Conservation (phyloP, 1,284 basidiomycete genomes). For the Irpex rosettiformis region DNA sequence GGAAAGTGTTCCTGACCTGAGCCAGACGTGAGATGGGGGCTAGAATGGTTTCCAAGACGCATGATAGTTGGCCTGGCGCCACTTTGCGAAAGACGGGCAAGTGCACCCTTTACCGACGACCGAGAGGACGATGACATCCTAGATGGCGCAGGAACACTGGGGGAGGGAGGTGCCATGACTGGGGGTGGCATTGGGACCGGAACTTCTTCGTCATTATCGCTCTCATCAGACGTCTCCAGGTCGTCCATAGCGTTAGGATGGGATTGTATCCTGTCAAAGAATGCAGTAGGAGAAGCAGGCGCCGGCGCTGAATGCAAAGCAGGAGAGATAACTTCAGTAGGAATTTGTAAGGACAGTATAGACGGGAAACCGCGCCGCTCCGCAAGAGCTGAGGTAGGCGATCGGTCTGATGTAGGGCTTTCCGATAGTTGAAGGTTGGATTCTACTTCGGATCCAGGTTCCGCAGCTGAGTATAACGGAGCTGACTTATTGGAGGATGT, state of each 20-base stretch:
- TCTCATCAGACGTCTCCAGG: constrained; percentile 53
- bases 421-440: constrained; percentile 1
- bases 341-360: constrained; percentile 26
- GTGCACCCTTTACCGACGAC: constrained; percentile 16
- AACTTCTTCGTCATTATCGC: constrained; percentile 33
- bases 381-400: constrained; percentile 15
- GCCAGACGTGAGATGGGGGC: constrained; percentile 30
- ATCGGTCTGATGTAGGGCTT: constrained; percentile 9
- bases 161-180: background rate
- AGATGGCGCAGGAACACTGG: constrained; percentile 15
- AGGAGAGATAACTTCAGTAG: constrained; percentile 19
- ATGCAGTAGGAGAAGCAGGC: constrained; percentile 57
- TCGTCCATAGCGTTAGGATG: constrained; percentile 72
- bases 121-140: constrained; percentile 29
- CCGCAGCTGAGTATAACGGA: constrained; percentile 14
- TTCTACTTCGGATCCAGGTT: constrained; percentile 3
- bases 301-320: constrained; percentile 47
- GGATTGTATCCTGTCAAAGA: constrained; percentile 70
- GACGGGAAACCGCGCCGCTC: constrained; percentile 24
- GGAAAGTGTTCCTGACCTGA: constrained; percentile 23
- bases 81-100: constrained; percentile 1
- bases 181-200: constrained; percentile 26
- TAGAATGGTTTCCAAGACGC: constrained; percentile 38
- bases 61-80: constrained; percentile 29
- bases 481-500: constrained; percentile 18